Evolutionary conservation across 140 eudicot genomes (phyloP).

Genomic region (Bidens hawaiensis): DNA sequence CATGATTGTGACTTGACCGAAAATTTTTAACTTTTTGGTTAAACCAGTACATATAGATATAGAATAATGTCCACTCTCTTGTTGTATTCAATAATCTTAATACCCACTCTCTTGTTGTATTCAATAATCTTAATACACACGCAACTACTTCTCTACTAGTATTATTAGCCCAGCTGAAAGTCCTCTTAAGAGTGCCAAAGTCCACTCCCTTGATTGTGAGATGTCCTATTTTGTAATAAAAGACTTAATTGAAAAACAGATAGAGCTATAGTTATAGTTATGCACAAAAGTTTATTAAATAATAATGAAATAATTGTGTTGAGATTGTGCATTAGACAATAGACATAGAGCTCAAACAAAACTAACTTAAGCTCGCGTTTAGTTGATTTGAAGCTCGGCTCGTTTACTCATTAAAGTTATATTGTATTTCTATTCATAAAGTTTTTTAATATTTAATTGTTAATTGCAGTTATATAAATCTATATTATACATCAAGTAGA

Average conservation of each 20-base stretch:
- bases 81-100: neutral
- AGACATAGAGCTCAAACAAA: neutral
- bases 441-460: neutral
- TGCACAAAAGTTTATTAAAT: too few species aligned
- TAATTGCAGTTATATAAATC: neutral
- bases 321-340: neutral
- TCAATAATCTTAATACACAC: constrained; percentile 2
- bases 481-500: neutral
- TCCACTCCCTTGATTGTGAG: constrained; percentile 18
- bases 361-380: neutral
- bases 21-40: too few species aligned
- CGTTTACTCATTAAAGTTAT: neutral
- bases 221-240: neutral
- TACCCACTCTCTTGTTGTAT: neutral
- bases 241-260: too few species aligned
- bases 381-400: too few species aligned
- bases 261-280: too few species aligned
- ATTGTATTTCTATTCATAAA: too few species aligned
- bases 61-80: too few species aligned
- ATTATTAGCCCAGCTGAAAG: constrained; percentile 14
- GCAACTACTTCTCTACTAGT: constrained; percentile 1
- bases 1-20: too few species aligned
- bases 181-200: constrained; percentile 4
- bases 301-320: too few species aligned
- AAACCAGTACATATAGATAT: too few species aligned